A percentile compares a stretch with the other conserved stretches of the same genome.
phyloP scores from a whole-genome alignment of 2,329 filamentous ascomycete genomes.

The Colletotrichum filicis region DNA sequence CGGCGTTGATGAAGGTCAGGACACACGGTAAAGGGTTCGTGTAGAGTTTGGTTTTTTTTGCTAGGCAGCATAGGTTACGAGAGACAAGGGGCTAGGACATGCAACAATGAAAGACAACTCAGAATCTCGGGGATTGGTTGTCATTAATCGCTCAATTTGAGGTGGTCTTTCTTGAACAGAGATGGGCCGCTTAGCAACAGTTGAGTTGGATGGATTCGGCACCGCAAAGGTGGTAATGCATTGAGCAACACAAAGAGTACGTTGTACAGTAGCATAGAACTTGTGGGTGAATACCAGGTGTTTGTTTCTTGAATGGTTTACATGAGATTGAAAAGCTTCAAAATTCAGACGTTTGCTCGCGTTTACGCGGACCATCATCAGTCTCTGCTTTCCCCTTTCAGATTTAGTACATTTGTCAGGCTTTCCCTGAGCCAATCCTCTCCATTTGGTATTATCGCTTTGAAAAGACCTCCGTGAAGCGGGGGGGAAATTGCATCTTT shows the following conservation, averaged over 20 bases:
- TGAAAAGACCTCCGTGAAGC: background rate
- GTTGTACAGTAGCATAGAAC: conserved; percentile 52
- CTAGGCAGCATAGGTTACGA: conserved; percentile 37
- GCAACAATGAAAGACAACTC: conserved; percentile 1
- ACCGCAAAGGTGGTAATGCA: conserved; percentile 5
- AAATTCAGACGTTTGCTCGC: conserved; percentile 10
- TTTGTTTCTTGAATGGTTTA: background rate
- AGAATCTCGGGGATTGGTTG: background rate
- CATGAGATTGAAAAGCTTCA: conserved; percentile 30
- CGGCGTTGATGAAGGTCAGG: conserved; percentile 61
- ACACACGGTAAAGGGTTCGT: conserved; percentile 19
- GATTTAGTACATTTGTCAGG: background rate
- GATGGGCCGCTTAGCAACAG: conserved; percentile 13
- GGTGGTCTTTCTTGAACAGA: background rate
- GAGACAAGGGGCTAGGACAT: conserved; percentile 13
- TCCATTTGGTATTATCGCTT: background rate
- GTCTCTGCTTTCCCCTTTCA: conserved; percentile 1
- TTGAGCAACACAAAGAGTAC: conserved; percentile 40
- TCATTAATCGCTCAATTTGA: conserved; percentile 9
- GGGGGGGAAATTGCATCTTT: background rate
- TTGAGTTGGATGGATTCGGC: conserved; percentile 31
- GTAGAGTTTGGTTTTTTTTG: conserved; percentile 19
- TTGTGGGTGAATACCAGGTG: conserved; percentile 23
- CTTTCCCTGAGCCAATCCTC: background rate
- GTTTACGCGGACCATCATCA: conserved; percentile 3